Conservation (phyloP, 192 early-diverging fungal genomes). For the Coemansia sp. region DNA sequence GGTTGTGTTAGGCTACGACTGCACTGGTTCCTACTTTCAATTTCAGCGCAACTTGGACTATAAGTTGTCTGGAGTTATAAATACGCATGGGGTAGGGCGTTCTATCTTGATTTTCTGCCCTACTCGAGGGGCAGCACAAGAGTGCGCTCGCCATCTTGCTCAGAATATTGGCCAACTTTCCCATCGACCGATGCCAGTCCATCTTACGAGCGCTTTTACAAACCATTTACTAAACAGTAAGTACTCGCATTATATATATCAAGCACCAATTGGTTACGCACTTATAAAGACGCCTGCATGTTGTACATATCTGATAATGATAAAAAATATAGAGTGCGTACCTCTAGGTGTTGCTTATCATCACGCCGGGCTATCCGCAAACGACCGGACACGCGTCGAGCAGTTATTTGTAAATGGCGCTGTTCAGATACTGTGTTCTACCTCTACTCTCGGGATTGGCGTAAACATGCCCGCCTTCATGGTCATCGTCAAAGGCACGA, state of each 20-base stretch:
- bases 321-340: constrained; percentile 49
- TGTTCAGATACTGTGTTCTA: constrained; percentile 65
- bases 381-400: constrained; percentile 54
- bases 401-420: constrained; percentile 52
- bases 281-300: background rate
- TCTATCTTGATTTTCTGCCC: constrained; percentile 50
- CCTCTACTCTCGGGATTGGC: constrained; percentile 75
- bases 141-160: constrained; percentile 29
- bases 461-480: constrained; percentile 76
- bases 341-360: constrained; percentile 66
- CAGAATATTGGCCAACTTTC: constrained; percentile 16
- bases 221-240: constrained; percentile 36
- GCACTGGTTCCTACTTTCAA: constrained; percentile 45
- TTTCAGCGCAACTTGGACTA: constrained; percentile 63
- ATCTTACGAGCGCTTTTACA: constrained; percentile 20
- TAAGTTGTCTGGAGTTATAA: constrained; percentile 42
- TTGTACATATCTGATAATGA: background rate
- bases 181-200: constrained; percentile 12
- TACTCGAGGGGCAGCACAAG: constrained; percentile 47
- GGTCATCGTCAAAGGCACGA: constrained; percentile 71
- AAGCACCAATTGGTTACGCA: background rate
- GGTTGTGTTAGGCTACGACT: constrained; percentile 56
- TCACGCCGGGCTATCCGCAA: constrained; percentile 61
- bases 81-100: constrained; percentile 26
- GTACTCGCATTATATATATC: background rate